These are phyloP conservation scores for Fusarium devonianum DNA, from an alignment of 2,329 filamentous ascomycete species.

Conservation along the genomic window DNA sequence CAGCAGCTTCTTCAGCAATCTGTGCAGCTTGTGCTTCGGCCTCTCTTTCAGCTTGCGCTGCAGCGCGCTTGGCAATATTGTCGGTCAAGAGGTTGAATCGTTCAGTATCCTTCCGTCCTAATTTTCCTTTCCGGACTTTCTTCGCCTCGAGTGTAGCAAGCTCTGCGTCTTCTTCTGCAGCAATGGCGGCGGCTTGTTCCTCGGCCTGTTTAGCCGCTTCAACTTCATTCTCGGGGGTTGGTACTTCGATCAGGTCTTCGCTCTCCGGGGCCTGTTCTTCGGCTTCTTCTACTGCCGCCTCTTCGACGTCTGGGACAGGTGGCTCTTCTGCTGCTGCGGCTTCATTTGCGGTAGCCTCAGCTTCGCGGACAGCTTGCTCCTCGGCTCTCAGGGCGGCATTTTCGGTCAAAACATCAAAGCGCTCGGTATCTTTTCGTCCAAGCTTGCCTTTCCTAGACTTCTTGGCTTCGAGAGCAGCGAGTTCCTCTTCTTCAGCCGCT, in stretches of 20 bases:
- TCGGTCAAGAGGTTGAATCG: constrained; percentile 50
- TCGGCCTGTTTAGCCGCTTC: constrained; percentile 10
- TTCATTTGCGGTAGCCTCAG: constrained; percentile 27
- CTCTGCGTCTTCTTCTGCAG: constrained; percentile 47
- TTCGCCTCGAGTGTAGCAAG: constrained; percentile 54
- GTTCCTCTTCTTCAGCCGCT: constrained; percentile 48
- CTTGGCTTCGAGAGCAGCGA: constrained; percentile 49
- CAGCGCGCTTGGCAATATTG: constrained; percentile 47
- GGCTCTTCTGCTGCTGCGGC: constrained; percentile 1
- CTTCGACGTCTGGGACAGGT: neutral
- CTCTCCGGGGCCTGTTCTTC: constrained; percentile 12
- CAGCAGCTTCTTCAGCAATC: constrained; percentile 39
- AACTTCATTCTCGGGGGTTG: neutral
- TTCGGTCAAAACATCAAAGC: constrained; percentile 24
- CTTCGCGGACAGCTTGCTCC: constrained; percentile 27
- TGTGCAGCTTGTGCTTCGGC: constrained; percentile 46
- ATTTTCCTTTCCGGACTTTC: constrained; percentile 57
- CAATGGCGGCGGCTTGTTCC: constrained; percentile 23
- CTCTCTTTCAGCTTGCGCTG: constrained; percentile 46
- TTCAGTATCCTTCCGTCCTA: constrained; percentile 56
- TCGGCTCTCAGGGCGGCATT: constrained; percentile 30
- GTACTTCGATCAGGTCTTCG: neutral
- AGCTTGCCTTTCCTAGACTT: constrained; percentile 47
- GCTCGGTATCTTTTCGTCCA: constrained; percentile 37
- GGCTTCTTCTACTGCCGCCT: constrained; percentile 31